Percentiles rank a stretch among this genome's conserved stretches.
These are phyloP conservation scores for Aristolochia californica DNA, from an alignment of 164 flowering plant genomes.

Conservation along the genomic window DNA sequence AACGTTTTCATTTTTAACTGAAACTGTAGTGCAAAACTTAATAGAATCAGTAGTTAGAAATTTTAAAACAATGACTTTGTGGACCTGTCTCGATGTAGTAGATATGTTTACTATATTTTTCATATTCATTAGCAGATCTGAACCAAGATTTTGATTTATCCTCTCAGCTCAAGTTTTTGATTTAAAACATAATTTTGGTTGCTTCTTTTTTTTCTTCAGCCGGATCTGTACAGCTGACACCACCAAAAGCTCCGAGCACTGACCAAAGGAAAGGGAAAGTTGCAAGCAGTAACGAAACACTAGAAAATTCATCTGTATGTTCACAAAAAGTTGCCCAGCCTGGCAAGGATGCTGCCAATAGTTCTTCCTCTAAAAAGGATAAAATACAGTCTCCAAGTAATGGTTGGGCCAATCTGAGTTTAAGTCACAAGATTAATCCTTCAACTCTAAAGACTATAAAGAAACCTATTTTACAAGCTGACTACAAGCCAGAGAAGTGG, in stretches of 20 bases:
- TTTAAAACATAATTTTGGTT: too few relatives aligned
- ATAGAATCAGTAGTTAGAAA: too few relatives aligned
- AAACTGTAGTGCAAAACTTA: too few relatives aligned
- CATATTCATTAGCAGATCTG: too few relatives aligned
- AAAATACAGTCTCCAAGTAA: slow-evolving; percentile 19
- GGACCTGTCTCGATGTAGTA: too few relatives aligned
- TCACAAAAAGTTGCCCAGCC: slow-evolving; percentile 16
- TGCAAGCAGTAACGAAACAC: neutral
- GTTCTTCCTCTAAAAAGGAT: slow-evolving; percentile 18
- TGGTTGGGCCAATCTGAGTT: slow-evolving; percentile 21
- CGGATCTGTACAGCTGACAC: slow-evolving; percentile 11
- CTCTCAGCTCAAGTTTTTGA: too few relatives aligned
- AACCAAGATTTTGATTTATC: too few relatives aligned
- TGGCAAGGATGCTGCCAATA: slow-evolving; percentile 14
- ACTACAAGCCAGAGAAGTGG: slow-evolving; percentile 72
- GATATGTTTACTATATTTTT: too few relatives aligned
- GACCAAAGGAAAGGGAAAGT: neutral
- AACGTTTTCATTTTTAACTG: too few relatives aligned
- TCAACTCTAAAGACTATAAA: slow-evolving; percentile 11
- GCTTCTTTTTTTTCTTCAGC: slow-evolving; percentile 13
- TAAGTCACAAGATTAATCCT: slow-evolving; percentile 13
- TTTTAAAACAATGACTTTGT: too few relatives aligned
- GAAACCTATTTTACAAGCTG: slow-evolving; percentile 17
- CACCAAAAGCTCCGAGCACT: slow-evolving; percentile 19
- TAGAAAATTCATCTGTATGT: slow-evolving; percentile 18